phyloP scores from a whole-genome alignment of 805 yeast species.

The Metschnikowia matae region DNA sequence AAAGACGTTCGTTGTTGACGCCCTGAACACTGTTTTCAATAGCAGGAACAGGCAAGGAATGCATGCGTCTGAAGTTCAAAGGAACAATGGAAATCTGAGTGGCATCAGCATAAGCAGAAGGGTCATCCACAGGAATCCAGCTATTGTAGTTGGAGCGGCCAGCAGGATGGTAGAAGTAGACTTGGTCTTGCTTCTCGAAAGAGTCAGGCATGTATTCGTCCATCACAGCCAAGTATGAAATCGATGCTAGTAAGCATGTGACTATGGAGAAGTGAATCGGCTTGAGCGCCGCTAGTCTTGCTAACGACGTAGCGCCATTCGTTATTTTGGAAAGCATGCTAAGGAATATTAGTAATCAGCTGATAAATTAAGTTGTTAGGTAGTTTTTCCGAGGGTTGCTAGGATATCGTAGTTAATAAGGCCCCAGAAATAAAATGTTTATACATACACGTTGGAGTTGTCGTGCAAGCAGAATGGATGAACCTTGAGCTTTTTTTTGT shows the following conservation, averaged over 20 bases:
- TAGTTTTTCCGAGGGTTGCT: too few species aligned
- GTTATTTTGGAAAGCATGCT: constrained; percentile 31
- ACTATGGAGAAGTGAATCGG: constrained; percentile 84
- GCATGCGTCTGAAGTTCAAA: constrained; percentile 50
- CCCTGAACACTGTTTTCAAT: constrained; percentile 36
- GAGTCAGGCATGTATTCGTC: constrained; percentile 57
- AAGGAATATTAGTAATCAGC: neutral
- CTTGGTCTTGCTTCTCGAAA: constrained; percentile 31
- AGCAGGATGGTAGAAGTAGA: constrained; percentile 35
- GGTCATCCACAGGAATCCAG: constrained; percentile 50
- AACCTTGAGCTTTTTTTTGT: neutral
- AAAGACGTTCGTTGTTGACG: constrained; percentile 40
- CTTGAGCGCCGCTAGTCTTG: constrained; percentile 62
- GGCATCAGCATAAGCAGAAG: constrained; percentile 37
- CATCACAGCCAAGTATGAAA: constrained; percentile 72
- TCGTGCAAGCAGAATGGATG: neutral
- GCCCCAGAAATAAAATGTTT: neutral
- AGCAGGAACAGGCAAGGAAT: constrained; percentile 38
- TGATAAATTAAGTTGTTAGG: neutral
- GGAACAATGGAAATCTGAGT: constrained; percentile 51
- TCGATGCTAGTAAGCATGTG: constrained; percentile 69
- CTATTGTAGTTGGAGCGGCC: constrained; percentile 30
- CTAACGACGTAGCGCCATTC: constrained; percentile 37
- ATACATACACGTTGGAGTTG: neutral
- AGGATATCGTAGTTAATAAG: neutral